Percentiles rank a stretch among this genome's conserved stretches.
Evolutionary conservation across 495 filamentous ascomycete species (phyloP).

Genomic region (Penicillium steckii): DNA sequence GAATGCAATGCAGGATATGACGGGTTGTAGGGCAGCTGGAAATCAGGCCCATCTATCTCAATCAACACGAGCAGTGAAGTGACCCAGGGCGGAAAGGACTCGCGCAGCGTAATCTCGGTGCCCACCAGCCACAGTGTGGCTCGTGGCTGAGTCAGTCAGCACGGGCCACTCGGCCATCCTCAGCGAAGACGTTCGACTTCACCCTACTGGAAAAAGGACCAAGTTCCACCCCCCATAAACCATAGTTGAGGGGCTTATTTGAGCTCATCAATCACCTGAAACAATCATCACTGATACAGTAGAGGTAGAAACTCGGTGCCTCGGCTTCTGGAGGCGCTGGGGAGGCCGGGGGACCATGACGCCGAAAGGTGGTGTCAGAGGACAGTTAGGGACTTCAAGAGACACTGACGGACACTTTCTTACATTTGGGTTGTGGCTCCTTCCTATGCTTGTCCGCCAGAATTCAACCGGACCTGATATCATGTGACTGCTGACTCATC

Average conservation of each 20-base stretch:
- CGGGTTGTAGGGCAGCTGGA: not conserved
- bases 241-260: not conserved
- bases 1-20: conserved; percentile 1
- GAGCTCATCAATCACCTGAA: conserved; percentile 6
- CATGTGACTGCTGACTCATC: conserved; percentile 42
- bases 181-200: not conserved
- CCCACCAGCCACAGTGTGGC: conserved; percentile 23
- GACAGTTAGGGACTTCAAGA: conserved; percentile 21
- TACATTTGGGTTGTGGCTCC: conserved; percentile 37
- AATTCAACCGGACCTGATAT: conserved; percentile 34
- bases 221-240: conserved; percentile 5
- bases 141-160: conserved; percentile 19
- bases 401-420: conserved; percentile 19
- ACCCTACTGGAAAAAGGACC: not conserved
- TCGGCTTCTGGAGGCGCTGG: not conserved
- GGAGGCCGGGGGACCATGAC: conserved; percentile 4
- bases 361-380: conserved; percentile 31
- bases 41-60: not conserved
- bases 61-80: conserved; percentile 15
- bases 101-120: conserved; percentile 12
- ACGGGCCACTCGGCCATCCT: conserved; percentile 21
- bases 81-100: conserved; percentile 26
- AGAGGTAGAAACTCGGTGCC: not conserved
- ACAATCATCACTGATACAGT: not conserved
- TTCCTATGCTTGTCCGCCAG: conserved; percentile 31